Base-by-base conservation (phyloP, 2,329 filamentous ascomycete genomes). In the Colletotrichum limetticola region DNA sequence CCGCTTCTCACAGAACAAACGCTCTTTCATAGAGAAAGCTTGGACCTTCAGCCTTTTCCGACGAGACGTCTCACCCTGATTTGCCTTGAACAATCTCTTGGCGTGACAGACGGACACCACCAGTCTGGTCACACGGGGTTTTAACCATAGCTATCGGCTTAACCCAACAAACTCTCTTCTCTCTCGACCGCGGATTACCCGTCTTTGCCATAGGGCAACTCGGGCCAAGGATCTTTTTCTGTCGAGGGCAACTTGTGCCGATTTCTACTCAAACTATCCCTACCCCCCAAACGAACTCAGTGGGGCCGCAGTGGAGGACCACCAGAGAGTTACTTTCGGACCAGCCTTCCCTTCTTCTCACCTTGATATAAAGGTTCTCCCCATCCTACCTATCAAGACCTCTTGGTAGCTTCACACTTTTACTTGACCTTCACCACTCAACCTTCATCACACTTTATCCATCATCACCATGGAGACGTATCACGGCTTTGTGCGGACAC, bases 401-500 rank as follows among this genome's bases (percentile, higher is more conserved):
- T 30, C 37, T 62, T 35, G 64, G 53, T 68, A 75, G 74, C 63
- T 66, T 74, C 37, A 42, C 71, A 63, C 24, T 28, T 16, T 61
- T 58, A 52, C 46, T 63, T 46, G 55, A 55, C 26, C n/a, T 64
- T 57, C 26, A 9, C 35, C 19, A 30, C 4, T n/a, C 56, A 46
- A 16, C 24, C n/a, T 68, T 55, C 65, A 78, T 74, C 30, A 71
- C 52, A 72, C 53, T 30, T 28, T 19, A 55, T n/a, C 42, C 46
- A 72, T 62, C 76, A 86, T 58, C 76, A 86, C 82, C 79, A 98
- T 98, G 96, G 97, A 99, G 86, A 99, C 97, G 59, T 99, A 98
- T 81, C 90, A 96, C 86, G 97, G 97, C 75, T 93, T 94, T 82
- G 95, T 99, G 80, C 94, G 95, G 84, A 97, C 95, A n/a, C 96